A percentile compares a stretch with the other conserved stretches of the same genome.
These are phyloP conservation scores for Pseudogymnoascus sp. DNA, from an alignment of 2,329 filamentous ascomycete genomes.

Conservation along the genomic window DNA sequence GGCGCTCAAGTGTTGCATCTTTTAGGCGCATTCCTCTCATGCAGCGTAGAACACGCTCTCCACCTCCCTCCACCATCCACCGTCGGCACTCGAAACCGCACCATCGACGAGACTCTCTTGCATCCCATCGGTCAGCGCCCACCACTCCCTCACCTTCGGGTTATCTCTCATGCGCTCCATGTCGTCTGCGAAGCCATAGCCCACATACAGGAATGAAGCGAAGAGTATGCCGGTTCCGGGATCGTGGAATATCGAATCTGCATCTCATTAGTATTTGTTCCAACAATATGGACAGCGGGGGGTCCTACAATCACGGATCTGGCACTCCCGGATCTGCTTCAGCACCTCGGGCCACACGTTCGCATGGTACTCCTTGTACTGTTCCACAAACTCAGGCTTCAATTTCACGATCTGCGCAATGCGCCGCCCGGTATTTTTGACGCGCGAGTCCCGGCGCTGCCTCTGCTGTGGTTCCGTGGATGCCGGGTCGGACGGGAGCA, in stretches of 20 bases:
- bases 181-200: constrained; percentile 62
- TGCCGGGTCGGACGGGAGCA: neutral
- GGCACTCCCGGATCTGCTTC: constrained; percentile 66
- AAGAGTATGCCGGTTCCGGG: constrained; percentile 57
- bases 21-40: constrained; percentile 27
- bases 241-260: constrained; percentile 69
- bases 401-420: constrained; percentile 68
- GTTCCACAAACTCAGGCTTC: constrained; percentile 55
- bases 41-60: constrained; percentile 62
- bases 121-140: constrained; percentile 70
- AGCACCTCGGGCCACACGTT: constrained; percentile 72
- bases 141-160: constrained; percentile 69
- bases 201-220: constrained; percentile 72
- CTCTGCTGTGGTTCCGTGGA: neutral
- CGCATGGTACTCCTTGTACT: constrained; percentile 68
- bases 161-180: constrained; percentile 72
- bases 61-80: constrained; percentile 60
- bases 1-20: neutral
- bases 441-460: neutral
- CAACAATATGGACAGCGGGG: neutral
- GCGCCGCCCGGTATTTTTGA: constrained; percentile 42
- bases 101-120: constrained; percentile 59
- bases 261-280: neutral
- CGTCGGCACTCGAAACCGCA: constrained; percentile 50
- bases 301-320: constrained; percentile 60